phyloP scores from a whole-genome alignment of 345 rosid species.

The Camelina hispida region DNA sequence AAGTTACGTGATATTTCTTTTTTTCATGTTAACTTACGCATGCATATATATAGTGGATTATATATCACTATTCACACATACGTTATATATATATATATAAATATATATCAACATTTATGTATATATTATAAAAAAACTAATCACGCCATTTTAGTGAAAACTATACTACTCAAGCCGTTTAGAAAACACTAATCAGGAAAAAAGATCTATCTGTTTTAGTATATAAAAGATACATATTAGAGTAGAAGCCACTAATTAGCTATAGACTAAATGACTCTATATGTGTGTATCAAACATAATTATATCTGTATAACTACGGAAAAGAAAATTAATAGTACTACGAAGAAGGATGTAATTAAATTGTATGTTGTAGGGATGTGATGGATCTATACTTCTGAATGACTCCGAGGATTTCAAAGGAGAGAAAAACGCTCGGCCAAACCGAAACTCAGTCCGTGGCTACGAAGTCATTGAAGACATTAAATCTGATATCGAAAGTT shows the following conservation, averaged over 20 bases:
- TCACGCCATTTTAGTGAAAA: background rate
- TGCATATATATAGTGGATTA: background rate
- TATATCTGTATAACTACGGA: background rate
- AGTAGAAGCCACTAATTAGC: background rate
- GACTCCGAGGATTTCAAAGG: conserved; percentile 65
- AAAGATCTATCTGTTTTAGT: background rate
- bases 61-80: background rate
- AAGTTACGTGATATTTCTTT: background rate
- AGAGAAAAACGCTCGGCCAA: conserved; percentile 72
- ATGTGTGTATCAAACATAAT: background rate
- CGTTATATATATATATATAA: background rate
- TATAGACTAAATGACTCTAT: background rate
- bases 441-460: conserved; percentile 77
- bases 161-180: background rate
- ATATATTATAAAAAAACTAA: background rate
- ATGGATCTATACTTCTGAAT: conserved; percentile 79
- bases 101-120: background rate
- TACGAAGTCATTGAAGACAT: conserved; percentile 73
- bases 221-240: background rate
- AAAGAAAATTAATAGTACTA: background rate
- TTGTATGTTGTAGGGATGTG: conserved; percentile 57
- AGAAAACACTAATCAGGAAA: too few relatives aligned
- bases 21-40: background rate
- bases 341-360: background rate
- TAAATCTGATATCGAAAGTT: conserved; percentile 67